A percentile compares a stretch with the other conserved stretches of the same genome.
These are phyloP conservation scores for Remersonia thermophila DNA, from an alignment of 2,329 filamentous ascomycete genomes.

Conservation along the genomic window DNA sequence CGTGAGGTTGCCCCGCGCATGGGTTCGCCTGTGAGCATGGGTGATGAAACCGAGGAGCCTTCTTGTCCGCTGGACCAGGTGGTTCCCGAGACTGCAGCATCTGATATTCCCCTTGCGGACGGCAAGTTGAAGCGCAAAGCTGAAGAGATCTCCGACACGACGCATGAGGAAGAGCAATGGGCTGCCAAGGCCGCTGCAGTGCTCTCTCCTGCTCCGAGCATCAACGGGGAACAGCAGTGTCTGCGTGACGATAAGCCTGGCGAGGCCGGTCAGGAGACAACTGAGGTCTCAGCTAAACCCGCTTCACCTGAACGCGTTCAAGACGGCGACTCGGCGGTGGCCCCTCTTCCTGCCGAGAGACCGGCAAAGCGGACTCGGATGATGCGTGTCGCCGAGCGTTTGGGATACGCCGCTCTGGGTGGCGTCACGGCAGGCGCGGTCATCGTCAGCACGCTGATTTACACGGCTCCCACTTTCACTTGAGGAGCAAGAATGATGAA, in stretches of 20 bases:
- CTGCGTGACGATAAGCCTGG: too few relatives aligned
- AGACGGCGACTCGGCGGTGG: too few relatives aligned
- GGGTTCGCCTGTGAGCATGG: background rate
- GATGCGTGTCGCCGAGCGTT: constrained; percentile 20
- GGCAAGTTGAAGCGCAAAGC: constrained; percentile 26
- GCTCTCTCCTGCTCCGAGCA: too few relatives aligned
- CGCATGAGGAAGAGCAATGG: constrained; percentile 13
- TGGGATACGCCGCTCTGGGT: constrained; percentile 27
- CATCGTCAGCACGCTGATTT: constrained; percentile 26
- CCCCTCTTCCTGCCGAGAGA: constrained; percentile 2
- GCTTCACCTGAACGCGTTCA: too few relatives aligned
- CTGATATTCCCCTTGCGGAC: too few relatives aligned
- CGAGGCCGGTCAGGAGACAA: too few relatives aligned
- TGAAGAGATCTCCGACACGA: constrained; percentile 19
- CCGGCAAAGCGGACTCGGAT: constrained; percentile 21
- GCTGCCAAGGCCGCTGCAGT: background rate
- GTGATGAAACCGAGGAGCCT: background rate
- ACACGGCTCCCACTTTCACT: constrained; percentile 25
- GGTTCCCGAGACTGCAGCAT: too few relatives aligned
- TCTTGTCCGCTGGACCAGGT: too few relatives aligned
- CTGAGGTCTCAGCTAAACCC: too few relatives aligned
- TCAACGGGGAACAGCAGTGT: too few relatives aligned
- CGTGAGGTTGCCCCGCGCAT: too few relatives aligned
- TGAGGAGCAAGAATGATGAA: constrained; percentile 9
- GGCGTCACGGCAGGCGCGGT: constrained; percentile 24